These are phyloP conservation scores for Fennellomyces sp. DNA, from an alignment of 371 early-diverging fungal species.

Conservation along the genomic window DNA sequence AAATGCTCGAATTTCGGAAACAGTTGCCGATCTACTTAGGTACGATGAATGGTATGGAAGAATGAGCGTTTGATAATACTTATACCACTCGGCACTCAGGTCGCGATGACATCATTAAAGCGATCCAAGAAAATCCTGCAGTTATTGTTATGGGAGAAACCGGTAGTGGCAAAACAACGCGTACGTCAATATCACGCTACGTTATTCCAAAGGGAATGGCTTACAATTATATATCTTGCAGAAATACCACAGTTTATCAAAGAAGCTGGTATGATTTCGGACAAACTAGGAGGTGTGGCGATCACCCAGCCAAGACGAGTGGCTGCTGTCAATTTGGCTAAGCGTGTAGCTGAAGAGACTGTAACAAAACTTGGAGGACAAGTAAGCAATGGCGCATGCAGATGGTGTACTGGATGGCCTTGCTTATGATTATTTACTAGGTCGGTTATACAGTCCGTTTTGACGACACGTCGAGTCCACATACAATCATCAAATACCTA, in stretches of 20 bases:
- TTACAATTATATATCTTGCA: no score
- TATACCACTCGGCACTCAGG: constrained; percentile 28
- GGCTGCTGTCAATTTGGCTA: constrained; percentile 96
- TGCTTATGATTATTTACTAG: no score
- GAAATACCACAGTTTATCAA: constrained; percentile 91
- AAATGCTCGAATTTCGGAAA: constrained; percentile 46
- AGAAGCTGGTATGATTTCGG: constrained; percentile 69
- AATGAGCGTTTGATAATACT: neutral
- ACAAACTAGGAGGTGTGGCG: constrained; percentile 72
- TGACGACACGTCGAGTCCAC: constrained; percentile 84
- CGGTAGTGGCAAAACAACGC: constrained; percentile 69
- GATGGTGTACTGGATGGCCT: neutral
- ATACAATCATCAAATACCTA: constrained; percentile 92
- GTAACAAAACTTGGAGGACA: constrained; percentile 76
- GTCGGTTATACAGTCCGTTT: constrained; percentile 97
- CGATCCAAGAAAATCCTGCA: constrained; percentile 53
- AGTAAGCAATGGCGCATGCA: constrained; percentile 30
- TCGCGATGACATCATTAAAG: constrained; percentile 62
- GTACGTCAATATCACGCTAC: no score
- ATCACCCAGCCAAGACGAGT: constrained; percentile 98
- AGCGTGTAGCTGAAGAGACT: constrained; percentile 91
- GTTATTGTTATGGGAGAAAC: constrained; percentile 71
- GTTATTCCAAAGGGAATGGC: neutral
- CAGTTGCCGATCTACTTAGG: constrained; percentile 51
- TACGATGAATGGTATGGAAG: constrained; percentile 19